Conservation (phyloP, 177 flowering plant genomes). For the Vitis hybrid region DNA sequence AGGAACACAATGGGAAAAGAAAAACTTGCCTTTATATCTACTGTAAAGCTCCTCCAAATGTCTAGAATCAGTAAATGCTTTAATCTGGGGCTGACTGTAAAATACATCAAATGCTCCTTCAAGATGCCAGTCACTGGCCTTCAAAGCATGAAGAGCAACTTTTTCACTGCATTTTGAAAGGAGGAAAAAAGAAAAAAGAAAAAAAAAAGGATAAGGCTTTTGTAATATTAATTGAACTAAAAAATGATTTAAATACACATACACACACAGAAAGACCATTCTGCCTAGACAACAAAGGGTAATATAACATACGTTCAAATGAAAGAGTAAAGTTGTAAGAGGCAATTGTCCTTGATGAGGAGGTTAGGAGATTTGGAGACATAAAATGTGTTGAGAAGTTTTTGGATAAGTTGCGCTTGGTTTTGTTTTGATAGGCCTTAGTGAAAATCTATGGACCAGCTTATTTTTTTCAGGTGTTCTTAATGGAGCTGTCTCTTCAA, state of each 20-base stretch:
- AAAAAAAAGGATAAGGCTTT: slow-evolving; percentile 3
- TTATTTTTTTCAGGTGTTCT: too few relatives aligned
- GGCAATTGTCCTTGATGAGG: too few relatives aligned
- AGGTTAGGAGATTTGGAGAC: too few relatives aligned
- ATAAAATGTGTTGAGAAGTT: too few relatives aligned
- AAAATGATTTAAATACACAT: not conserved
- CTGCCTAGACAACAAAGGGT: too few relatives aligned
- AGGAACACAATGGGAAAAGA: not conserved
- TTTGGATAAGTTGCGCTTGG: too few relatives aligned
- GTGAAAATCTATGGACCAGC: too few relatives aligned
- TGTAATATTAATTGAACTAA: not conserved
- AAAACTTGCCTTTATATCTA: slow-evolving; percentile 79
- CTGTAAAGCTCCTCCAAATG: slow-evolving; percentile 90
- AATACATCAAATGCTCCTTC: slow-evolving; percentile 94
- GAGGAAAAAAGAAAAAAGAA: not conserved
- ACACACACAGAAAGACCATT: too few relatives aligned
- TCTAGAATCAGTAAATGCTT: slow-evolving; percentile 66
- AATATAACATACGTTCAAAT: too few relatives aligned
- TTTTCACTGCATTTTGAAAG: slow-evolving; percentile 66
- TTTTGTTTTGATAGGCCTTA: too few relatives aligned
- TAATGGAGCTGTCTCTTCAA: too few relatives aligned
- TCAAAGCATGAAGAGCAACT: slow-evolving; percentile 73
- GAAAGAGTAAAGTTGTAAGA: too few relatives aligned
- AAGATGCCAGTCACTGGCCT: slow-evolving; percentile 92
- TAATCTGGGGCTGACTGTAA: slow-evolving; percentile 87